Base-by-base conservation (phyloP, 75 land plant species). In the Pinus tabuliformis region DNA sequence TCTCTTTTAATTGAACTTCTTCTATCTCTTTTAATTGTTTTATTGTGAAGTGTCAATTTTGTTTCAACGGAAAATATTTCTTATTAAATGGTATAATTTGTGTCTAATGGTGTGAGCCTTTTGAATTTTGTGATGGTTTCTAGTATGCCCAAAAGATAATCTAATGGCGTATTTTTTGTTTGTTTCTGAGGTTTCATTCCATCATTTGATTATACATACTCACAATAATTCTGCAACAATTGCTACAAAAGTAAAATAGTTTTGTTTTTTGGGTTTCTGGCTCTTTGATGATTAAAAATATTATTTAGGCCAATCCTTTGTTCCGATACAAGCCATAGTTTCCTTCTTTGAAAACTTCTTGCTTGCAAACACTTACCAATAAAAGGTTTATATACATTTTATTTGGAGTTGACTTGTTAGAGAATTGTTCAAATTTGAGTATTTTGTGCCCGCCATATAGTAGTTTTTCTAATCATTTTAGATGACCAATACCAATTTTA, bases 251-350 rank as follows among this genome's bases (percentile, higher is more conserved):
- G 15, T 4, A 5, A 64, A 33, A 7, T 15, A 64, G 36, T 30
- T 8, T 1, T 15, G 0, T 63, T 37, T 45, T 45, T 33, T 63
- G 26, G 6, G 8, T 4, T 24, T 4, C 17, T 24, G 33, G 66
- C 36, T 63, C 37, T 64, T 18, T 30, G 15, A 16, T 64, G 30
- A 78, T 92, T 3, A 92, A 92, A 73, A 90, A 92, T 71, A 83
- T 92, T 59, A 90, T 92, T 72, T 89, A 92, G 72, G 95, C 95
- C 36, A 90, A 92, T 76, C 95, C 93, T 30, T 78, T 90, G 11
- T 90, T 92, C 71, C 87, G 92, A 21, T 91, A 92, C 72, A 92
- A 92, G 76, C 84, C 90, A 70, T 86, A 85, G 54, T 92, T 92
- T 72, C 95, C 95, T 2, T 61, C 60, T 59, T 76, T 92, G 62